These are phyloP conservation scores for Phytophthora sojae DNA, from an alignment of 352 stramenopile genomes.

Conservation along the genomic window DNA sequence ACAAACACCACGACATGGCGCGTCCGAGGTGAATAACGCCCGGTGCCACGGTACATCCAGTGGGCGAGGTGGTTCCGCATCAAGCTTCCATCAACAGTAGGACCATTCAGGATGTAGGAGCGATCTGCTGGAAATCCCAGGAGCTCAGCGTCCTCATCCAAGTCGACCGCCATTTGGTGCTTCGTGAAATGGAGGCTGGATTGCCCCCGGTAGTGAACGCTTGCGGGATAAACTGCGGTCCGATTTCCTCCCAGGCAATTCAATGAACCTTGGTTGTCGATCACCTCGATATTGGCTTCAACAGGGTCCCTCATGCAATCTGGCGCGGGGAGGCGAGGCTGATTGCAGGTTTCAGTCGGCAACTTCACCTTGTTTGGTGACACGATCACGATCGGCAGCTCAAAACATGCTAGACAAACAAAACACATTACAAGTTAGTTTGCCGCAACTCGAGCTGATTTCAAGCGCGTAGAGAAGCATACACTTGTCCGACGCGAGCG, in stretches of 20 bases:
- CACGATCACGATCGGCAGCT: slow-evolving; percentile 60
- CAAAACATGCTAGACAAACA: slow-evolving; percentile 47
- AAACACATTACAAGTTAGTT: slow-evolving; percentile 16
- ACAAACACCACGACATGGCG: slow-evolving; percentile 68
- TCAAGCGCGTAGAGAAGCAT: neutral
- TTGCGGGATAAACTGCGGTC: slow-evolving; percentile 44
- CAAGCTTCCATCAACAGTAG: slow-evolving; percentile 64
- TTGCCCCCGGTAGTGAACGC: slow-evolving; percentile 66
- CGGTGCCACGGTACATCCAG: slow-evolving; percentile 70
- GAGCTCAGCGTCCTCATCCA: slow-evolving; percentile 41
- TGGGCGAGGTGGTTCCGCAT: slow-evolving; percentile 78
- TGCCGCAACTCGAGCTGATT: neutral
- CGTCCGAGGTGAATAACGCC: slow-evolving; percentile 64
- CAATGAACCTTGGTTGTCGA: slow-evolving; percentile 54
- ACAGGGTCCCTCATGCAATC: slow-evolving; percentile 63
- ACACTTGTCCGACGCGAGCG: slow-evolving; percentile 31
- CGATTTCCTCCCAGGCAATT: slow-evolving; percentile 53
- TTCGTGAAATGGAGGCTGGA: slow-evolving; percentile 68
- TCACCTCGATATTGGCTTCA: slow-evolving; percentile 53
- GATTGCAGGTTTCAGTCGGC: slow-evolving; percentile 62
- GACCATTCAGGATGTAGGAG: slow-evolving; percentile 60
- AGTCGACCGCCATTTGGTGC: slow-evolving; percentile 56
- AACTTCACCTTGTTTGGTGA: slow-evolving; percentile 48
- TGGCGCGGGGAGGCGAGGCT: slow-evolving; percentile 44
- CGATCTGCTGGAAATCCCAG: slow-evolving; percentile 59